These are phyloP conservation scores for Colletotrichum tofieldiae DNA, from an alignment of 2,329 filamentous ascomycete species.

Conservation along the genomic window DNA sequence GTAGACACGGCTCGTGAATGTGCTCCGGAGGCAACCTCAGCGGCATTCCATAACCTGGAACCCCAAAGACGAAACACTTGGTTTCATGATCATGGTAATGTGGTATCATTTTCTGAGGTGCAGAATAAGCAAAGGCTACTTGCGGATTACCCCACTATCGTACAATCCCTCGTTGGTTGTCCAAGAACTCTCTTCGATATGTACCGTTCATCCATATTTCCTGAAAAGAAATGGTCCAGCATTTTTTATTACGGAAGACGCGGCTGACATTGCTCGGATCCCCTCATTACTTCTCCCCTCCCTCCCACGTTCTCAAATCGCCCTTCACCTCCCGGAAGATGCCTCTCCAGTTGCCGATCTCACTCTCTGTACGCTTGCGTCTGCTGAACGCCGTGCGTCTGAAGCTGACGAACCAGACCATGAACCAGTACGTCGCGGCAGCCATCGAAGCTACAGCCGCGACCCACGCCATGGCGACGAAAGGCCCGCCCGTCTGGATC, in stretches of 20 bases:
- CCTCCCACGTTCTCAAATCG: conserved; percentile 42
- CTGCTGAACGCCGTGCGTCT: conserved; percentile 45
- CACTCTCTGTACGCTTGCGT: conserved; percentile 38
- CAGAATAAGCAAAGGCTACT: not conserved
- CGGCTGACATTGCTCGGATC: not conserved
- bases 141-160: not conserved
- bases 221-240: not conserved
- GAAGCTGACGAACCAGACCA: conserved; percentile 48
- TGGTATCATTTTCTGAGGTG: not conserved
- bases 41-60: not conserved
- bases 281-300: conserved; percentile 26
- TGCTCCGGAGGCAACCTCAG: no score
- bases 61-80: no score
- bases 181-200: not conserved
- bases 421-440: conserved; percentile 44
- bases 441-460: conserved; percentile 37
- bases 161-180: no score
- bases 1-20: not conserved
- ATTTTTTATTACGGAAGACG: not conserved
- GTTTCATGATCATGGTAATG: no score
- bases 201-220: not conserved
- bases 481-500: conserved; percentile 36
- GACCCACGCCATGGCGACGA: conserved; percentile 45
- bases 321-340: conserved; percentile 45
- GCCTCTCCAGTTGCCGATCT: conserved; percentile 46